Evolutionary conservation across 768 basidiomycete species (phyloP), one percentile per base, ranked within the genome.

Genomic region (Xerocomellus amylosporus): DNA sequence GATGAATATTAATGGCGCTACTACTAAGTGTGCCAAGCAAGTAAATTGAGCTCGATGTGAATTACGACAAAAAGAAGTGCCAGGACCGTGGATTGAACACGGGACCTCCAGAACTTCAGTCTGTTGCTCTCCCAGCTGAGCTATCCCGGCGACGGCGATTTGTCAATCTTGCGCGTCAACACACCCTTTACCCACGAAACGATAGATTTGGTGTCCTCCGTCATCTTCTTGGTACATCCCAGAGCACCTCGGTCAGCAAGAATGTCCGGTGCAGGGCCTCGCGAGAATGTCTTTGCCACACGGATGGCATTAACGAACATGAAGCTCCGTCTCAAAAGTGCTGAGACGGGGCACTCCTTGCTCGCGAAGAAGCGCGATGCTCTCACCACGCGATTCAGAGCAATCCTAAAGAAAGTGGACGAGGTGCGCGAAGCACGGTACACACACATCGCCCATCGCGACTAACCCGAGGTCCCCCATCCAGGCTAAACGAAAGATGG

Each of bases 401-500:
- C 90, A 28, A 99, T 99, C 69, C 76, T 98, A 56, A 85, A 79
- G 71, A 98, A 97, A 74, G 96, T 99, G n/a, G 95, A 98, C 67
- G 97, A 99, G 79, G 95, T 94, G 61, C 59, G 77, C 74, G 56
- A 22, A 49, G n/a, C 31, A 20, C 12, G 10, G 24, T n/a, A 31
- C 39, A 39, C 41, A 2, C 26, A 8, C 12, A 36, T 31, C 31
- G 17, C 19, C n/a, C 26, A n/a, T 48, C 15, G 30, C 28, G 54
- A 49, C 37, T 59, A 38, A 62, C 68, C 43, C 71, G 61, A 54
- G 59, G 51, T 61, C 51, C 7, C 57, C 6, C 57, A 56, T 59
- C 19, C 54, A 98, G 95, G 96, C 97, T 10, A 99, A 99, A 73
- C 84, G 94, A 55, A 95, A 98, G 76, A 99, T 98, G 97, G 97